Base-by-base conservation (phyloP, 2,329 filamentous ascomycete species). In the Colletotrichum plurivorum region DNA sequence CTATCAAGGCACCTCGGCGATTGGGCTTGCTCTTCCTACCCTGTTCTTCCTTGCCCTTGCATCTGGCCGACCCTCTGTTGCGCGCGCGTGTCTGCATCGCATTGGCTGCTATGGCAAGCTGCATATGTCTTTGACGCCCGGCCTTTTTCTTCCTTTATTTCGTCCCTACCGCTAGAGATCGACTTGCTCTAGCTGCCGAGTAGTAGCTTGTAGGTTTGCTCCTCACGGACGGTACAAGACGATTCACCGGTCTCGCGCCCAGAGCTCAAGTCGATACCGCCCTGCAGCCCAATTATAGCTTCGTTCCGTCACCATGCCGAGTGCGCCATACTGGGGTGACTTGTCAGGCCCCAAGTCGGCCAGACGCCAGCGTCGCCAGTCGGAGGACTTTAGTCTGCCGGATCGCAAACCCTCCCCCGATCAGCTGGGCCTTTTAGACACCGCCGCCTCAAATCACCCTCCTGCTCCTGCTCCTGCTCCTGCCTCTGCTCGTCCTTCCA, bases 291-390 rank as follows among this genome's bases (percentile, higher is more conserved):
- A 27, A 55, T 64, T 71, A 62, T 69, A 72, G 66, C 73, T 53
- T 69, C 68, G 63, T 68, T 53, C 68, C 67, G 63, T 69, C 69
- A 66, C 63, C 67, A 72, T 72, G 71, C 70, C 71, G 53, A 56
- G 51, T 49, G 71, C 82, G 59, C 81, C 84, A n/a, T 88, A 87
- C 76, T 87, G 85, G 85, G 85, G 85, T 75, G 77, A 86, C 73
- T 80, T 88, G 67, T 67, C 71, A 18, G 74, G 63, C 74, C 75
- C 71, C 31, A 67, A 69, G 36, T 43, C 54, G 8, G 62, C 71
- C 61, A 64, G 73, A 74, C 60, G 54, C 73, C 54, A 71, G 49
- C 57, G 67, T 67, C 70, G 67, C 55, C 70, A 71, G 54, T 67
- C 66, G 22, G 64, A 71, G 57, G 71, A 70, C 63, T 71, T 67